Base-by-base conservation (phyloP, 441 rosid species). In the Eruca vesicaria region DNA sequence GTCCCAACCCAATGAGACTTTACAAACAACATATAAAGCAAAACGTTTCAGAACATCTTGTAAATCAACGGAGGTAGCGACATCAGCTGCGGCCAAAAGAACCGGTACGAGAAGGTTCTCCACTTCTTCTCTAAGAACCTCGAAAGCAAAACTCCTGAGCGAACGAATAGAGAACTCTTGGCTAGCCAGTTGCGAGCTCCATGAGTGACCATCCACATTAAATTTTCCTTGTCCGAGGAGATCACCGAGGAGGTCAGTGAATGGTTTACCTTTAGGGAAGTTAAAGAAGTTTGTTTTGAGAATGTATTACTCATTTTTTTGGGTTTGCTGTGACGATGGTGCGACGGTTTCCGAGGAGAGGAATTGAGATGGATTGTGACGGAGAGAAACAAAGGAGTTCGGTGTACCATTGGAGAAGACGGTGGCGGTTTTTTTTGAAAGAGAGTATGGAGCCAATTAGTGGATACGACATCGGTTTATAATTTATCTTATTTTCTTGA, bases 211-310 rank as follows among this genome's bases (percentile, higher is more conserved):
- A 14, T 94, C 98, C 0, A 80, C 88, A 50, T 91, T 89, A 57
- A 91, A 91, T 10, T 89, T 89, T n/a, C 94, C 94, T 41, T 77
- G 45, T 3, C 97, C 97, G 12, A 91, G 94, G 21, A 93, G 84
- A 67, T 93, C 94, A 0, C 93, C 96, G 1, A 91, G 93, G 61
- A 93, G 82, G 16, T 84, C 93, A 0, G 93, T 88, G 67, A 91
- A 93, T 9, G 90, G 89, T 61, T 81, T 78, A 10, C 98, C 98
- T 77, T 93, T 93, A 0, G 97, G 94, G 82, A 82, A 93, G 77
- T 91, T 91, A 3, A 15, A 16, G 86, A 90, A 91, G 74, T 84
- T 84, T 63, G 86, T 73, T 67, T 73, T 87, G 73, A 93, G 96
- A n/a, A 91, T 74, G 76, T 93, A 70, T 66, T 93, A 94, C 1